These are phyloP conservation scores for Cercophora sp. DNA, from an alignment of 495 filamentous ascomycete genomes.

Conservation along the genomic window DNA sequence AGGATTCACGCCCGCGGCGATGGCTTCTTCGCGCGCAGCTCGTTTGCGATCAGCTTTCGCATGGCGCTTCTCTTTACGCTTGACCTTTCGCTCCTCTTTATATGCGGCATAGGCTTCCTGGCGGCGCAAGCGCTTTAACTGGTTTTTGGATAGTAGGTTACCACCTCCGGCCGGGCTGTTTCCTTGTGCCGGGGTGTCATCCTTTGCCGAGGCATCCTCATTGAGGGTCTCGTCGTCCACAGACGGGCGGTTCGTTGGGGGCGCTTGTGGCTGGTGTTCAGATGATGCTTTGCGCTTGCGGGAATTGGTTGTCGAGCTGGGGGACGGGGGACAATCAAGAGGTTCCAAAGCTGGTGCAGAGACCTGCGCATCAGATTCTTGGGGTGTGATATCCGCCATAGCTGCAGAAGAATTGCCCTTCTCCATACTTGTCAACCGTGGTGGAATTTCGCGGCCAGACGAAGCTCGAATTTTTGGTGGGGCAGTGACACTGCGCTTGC, in stretches of 20 bases:
- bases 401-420: background rate
- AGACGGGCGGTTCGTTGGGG: background rate
- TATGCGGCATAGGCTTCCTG: constrained; percentile 64
- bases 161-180: too few relatives aligned
- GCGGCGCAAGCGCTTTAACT: constrained; percentile 67
- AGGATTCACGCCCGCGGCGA: too few relatives aligned
- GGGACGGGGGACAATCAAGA: background rate
- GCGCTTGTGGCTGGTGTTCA: constrained; percentile 20
- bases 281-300: constrained; percentile 28
- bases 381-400: background rate
- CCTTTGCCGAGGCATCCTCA: too few relatives aligned
- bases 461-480: constrained; percentile 9
- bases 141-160: constrained; percentile 66
- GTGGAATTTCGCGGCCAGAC: background rate
- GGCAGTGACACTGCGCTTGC: background rate
- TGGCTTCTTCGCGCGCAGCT: constrained; percentile 34
- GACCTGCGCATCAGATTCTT: too few relatives aligned
- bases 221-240: background rate
- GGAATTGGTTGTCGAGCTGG: constrained; percentile 13
- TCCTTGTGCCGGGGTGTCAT: too few relatives aligned
- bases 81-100: constrained; percentile 62
- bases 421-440: background rate
- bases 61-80: constrained; percentile 67
- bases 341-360: background rate
- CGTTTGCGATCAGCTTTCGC: constrained; percentile 59